Evolutionary conservation across 441 rosid genomes (phyloP).

Genomic region (Bocquillonia castaneifolia): DNA sequence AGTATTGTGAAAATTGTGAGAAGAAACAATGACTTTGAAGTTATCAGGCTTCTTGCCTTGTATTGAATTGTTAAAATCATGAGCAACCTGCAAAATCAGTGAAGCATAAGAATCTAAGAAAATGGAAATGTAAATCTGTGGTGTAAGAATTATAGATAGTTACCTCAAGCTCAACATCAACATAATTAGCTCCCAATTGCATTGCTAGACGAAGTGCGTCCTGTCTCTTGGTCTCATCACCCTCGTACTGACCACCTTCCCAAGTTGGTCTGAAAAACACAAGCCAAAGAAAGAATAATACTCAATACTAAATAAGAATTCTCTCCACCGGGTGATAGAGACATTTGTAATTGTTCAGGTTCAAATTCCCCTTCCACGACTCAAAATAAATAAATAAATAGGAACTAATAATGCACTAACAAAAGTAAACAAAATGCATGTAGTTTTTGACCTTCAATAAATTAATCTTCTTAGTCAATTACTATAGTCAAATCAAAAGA

Average conservation of each 20-base stretch:
- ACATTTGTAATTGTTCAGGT: too few species aligned
- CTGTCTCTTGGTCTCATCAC: conserved; percentile 63
- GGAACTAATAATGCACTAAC: too few species aligned
- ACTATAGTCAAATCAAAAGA: not conserved
- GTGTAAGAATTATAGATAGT: not conserved
- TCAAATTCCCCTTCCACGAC: too few species aligned
- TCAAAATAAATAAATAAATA: too few species aligned
- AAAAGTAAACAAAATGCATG: too few species aligned
- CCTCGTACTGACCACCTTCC: conserved; percentile 93
- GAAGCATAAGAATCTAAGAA: not conserved
- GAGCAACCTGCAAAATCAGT: conserved; percentile 56
- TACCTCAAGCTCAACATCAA: conserved; percentile 94
- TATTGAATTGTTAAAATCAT: conserved; percentile 52
- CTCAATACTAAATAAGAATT: not conserved
- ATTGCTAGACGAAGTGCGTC: conserved; percentile 73
- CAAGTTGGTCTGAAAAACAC: conserved; percentile 62
- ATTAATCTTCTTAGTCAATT: too few species aligned
- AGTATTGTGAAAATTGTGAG: conserved; percentile 76
- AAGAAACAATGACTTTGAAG: conserved; percentile 69
- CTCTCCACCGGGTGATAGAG: too few species aligned
- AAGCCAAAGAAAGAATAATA: not conserved
- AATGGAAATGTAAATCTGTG: too few species aligned
- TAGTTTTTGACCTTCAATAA: too few species aligned
- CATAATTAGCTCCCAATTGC: conserved; percentile 88
- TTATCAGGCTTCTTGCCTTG: conserved; percentile 59